Base-by-base conservation (phyloP, 2,329 filamentous ascomycete species). In the Incumbomyces delicatus region DNA sequence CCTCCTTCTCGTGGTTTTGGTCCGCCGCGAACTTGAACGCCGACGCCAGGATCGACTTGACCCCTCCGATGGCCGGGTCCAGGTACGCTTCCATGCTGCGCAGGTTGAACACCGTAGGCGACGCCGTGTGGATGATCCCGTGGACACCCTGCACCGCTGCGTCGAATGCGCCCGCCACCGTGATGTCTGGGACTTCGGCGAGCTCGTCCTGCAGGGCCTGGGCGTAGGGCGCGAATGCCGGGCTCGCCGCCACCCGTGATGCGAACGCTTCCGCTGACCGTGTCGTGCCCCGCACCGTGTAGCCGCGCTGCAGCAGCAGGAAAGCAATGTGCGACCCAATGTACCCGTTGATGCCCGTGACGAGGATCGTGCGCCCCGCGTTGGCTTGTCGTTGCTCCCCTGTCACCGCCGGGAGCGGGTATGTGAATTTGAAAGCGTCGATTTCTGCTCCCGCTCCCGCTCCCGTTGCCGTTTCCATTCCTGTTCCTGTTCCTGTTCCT, bases 261-360 rank as follows among this genome's bases (percentile, higher is more conserved):
- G 49, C 48, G 34, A 51, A 52, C 6, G 52, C 44, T 20, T 43
- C 20, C 1, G 20, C 41, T 2, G 64, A 64, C 1, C 66, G 62
- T 3, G 62, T 64, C 1, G 61, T 66, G 41, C 65, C 66, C 1
- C 65, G 60, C n/a, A 68, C 63, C 1, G 56, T 57, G 44, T 67
- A 68, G 2, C 66, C 66, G 11, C 59, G 60, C 14, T 60, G 46
- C 5, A 69, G 62, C 16, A 68, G 61, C 13, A 60, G 58, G 16
- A 63, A 57, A 17, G 65, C 61, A 12, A 66, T 61, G n/a, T 60
- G 56, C 11, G 58, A 60, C 14, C 60, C 65, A 34, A 69, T 66
- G 54, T 65, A 69, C 44, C 65, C 66, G 43, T 67, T 68, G 45
- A 65, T 63, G 22, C 66, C 66, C 0, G 66, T 66, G 14, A 69